Percentiles rank a stretch among this genome's conserved stretches.
Evolutionary conservation across 306 rosid genomes (phyloP).

Genomic region (Cucumis melo): DNA sequence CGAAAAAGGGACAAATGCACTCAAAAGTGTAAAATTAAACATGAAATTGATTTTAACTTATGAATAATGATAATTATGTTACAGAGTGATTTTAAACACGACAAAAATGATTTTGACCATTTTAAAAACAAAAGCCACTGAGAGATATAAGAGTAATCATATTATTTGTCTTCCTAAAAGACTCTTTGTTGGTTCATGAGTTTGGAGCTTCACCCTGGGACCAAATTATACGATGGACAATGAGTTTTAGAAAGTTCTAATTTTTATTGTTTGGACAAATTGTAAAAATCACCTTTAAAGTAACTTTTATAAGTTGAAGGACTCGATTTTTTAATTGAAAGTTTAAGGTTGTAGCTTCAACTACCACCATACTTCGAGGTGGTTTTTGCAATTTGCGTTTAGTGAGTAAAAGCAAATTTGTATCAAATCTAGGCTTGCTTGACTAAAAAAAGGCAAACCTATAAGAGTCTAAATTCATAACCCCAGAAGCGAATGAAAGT

Average conservation of each 20-base stretch:
- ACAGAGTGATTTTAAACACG: neutral
- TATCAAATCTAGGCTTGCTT: neutral
- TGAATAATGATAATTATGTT: neutral
- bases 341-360: no score
- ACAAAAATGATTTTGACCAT: no score
- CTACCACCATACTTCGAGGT: no score
- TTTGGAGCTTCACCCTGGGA: neutral
- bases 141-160: neutral
- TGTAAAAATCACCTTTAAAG: no score
- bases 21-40: no score
- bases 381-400: neutral
- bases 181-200: neutral
- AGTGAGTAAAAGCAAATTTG: neutral
- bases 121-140: no score
- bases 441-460: neutral
- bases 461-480: neutral
- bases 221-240: neutral
- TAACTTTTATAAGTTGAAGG: no score
- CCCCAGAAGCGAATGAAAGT: neutral
- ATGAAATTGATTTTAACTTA: neutral
- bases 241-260: neutral
- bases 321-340: no score
- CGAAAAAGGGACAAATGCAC: no score
- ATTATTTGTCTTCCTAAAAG: neutral
- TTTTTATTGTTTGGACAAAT: neutral